Base-by-base conservation (phyloP, 805 yeast genomes). In the Candida lessepsii region DNA sequence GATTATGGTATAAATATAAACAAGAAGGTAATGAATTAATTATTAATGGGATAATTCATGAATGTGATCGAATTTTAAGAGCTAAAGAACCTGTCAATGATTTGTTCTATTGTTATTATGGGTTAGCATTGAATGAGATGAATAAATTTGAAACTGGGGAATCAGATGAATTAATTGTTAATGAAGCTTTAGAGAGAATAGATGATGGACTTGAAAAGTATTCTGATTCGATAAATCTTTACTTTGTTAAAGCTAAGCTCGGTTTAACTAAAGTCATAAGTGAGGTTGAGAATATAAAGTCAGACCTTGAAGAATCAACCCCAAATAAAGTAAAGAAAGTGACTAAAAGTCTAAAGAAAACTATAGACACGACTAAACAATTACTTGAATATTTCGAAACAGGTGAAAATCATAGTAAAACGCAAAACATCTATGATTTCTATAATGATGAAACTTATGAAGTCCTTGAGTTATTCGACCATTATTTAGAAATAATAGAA, bases 21-120 rank as follows among this genome's bases (percentile, higher is more conserved):
- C 29, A 24, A 9, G 57, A 66, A 4, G 78, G 75, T 3, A 75
- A 76, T 41, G 83, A 81, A 16, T 62, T 80, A 45, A 73, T 85
- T 25, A 57, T 85, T 42, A 85, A 89, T 53, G 97, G 96, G 17
- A 73, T 90, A 4, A 75, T 91, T n/a, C 96, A 90, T 52, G 97
- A 91, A 57, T 85, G 96, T 65, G 96, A 91, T 54, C 65, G 95
- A 36, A 58, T 88, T 24, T 68, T 89, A 48, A 70, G 90, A 56
- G 70, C 72, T 41, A 38, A 28, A 34, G 29, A 46, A 44, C n/a
- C 42, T 40, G 9, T 47, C 35, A 11, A 48, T 18, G 28, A 41
- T 53, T 19, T 23, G n/a, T 39, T 39, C 19, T 39, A 39, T 28
- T 21, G 35, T 18, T 76, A 85, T 21, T 91, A 89, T 60, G 90